phyloP scores from a whole-genome alignment of 2,329 filamentous ascomycete genomes.

The Talaromyces atroroseus region DNA sequence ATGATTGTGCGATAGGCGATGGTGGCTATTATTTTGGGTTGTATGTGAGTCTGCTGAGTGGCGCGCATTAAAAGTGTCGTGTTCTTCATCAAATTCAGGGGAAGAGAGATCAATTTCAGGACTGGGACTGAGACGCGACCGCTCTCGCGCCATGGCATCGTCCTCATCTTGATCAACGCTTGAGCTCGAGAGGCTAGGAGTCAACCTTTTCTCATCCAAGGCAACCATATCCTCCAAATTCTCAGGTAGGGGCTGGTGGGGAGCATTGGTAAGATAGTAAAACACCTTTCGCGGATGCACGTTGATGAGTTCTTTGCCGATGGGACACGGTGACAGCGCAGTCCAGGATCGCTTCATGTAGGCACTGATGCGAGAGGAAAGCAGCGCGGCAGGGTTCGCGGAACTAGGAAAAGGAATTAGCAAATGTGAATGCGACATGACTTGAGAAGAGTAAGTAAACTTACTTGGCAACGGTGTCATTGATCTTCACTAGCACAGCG shows the following conservation, averaged over 20 bases:
- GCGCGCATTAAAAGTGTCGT: constrained; percentile 44
- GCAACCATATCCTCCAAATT: constrained; percentile 49
- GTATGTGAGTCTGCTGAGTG: constrained; percentile 2
- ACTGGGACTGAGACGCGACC: constrained; percentile 72
- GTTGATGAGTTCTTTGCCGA: constrained; percentile 87
- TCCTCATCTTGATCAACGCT: constrained; percentile 69
- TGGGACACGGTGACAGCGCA: constrained; percentile 70
- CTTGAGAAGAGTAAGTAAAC: constrained; percentile 40
- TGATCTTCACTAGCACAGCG: constrained; percentile 66
- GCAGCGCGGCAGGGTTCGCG: constrained; percentile 89
- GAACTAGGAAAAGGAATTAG: constrained; percentile 49
- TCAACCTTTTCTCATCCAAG: constrained; percentile 60
- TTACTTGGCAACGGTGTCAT: constrained; percentile 87
- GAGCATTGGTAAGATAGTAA: constrained; percentile 88
- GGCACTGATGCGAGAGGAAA: constrained; percentile 82
- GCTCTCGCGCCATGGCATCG: constrained; percentile 52
- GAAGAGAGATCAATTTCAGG: constrained; percentile 89
- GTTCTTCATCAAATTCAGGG: constrained; percentile 72
- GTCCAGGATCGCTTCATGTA: constrained; percentile 88
- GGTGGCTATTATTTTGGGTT: constrained; percentile 22
- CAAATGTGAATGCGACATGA: constrained; percentile 2
- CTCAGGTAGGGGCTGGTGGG: constrained; percentile 74
- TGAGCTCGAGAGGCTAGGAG: constrained; percentile 75
- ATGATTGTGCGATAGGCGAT: constrained; percentile 56
- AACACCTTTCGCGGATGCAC: constrained; percentile 93